A percentile compares a stretch with the other conserved stretches of the same genome.
Evolutionary conservation across 371 early-diverging fungal species (phyloP).

Genomic region (Apophysomyces variabilis): DNA sequence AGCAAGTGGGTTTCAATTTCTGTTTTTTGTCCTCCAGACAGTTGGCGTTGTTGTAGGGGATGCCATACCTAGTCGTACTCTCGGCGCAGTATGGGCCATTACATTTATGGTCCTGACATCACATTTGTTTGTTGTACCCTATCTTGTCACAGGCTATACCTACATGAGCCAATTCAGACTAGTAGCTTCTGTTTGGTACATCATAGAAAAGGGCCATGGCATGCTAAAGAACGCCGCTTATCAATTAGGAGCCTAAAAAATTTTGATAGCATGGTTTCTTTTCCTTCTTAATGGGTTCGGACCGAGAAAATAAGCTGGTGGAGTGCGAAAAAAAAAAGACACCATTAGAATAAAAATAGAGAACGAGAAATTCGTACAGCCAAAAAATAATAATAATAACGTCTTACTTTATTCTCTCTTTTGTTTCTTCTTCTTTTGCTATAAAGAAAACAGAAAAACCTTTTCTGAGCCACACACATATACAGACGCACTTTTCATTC

Average conservation of each 20-base stretch:
- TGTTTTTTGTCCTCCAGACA: slow-evolving; percentile 38
- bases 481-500: too few relatives aligned
- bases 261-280: too few relatives aligned
- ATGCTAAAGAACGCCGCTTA: background rate
- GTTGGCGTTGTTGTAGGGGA: slow-evolving; percentile 37
- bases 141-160: slow-evolving; percentile 12
- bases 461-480: too few relatives aligned
- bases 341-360: background rate
- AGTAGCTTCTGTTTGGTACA: background rate
- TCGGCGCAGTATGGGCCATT: slow-evolving; percentile 31
- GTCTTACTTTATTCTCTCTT: background rate
- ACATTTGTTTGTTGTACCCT: slow-evolving; percentile 29
- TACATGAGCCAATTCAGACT: slow-evolving; percentile 6
- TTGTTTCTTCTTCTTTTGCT: too few relatives aligned
- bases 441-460: too few relatives aligned
- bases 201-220: background rate
- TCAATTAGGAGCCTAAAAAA: background rate
- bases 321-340: slow-evolving; percentile 1
- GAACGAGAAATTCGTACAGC: background rate
- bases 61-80: slow-evolving; percentile 20
- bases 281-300: background rate
- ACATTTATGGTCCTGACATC: slow-evolving; percentile 28
- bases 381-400: background rate
- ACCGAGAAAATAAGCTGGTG: background rate
- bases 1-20: slow-evolving; percentile 33